Percentiles rank a stretch among this genome's conserved stretches.
Conservation (phyloP, 257 asterid genomes). For the Catharanthus roseus region DNA sequence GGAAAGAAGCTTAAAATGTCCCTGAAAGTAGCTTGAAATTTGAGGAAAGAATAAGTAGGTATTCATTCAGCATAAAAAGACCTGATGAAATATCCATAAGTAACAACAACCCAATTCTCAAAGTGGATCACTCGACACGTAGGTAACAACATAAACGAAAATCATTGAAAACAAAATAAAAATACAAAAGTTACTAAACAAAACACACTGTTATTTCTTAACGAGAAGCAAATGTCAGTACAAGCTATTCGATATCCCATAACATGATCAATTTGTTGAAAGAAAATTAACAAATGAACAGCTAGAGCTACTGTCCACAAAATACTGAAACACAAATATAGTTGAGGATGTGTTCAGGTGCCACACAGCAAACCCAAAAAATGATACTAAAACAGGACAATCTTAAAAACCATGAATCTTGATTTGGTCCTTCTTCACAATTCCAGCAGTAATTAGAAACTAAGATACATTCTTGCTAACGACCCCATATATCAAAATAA, state of each 20-base stretch:
- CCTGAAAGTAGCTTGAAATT: no score
- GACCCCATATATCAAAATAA: no score
- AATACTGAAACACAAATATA: not conserved
- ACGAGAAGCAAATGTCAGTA: not conserved
- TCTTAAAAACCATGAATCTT: constrained; percentile 81
- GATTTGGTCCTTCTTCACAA: constrained; percentile 66
- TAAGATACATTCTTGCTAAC: constrained; percentile 74
- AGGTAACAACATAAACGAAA: no score
- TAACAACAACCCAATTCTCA: no score
- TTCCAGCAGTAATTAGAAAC: constrained; percentile 46
- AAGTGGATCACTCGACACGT: no score
- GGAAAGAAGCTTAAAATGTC: no score
- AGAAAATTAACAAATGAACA: not conserved
- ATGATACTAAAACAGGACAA: not conserved
- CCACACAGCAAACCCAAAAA: not conserved
- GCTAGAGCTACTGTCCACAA: not conserved
- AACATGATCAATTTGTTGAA: not conserved
- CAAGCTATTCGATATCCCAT: constrained; percentile 19
- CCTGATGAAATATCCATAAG: no score
- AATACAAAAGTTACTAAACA: not conserved
- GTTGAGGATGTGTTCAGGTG: not conserved
- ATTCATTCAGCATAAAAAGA: no score
- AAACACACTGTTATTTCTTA: not conserved
- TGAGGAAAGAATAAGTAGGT: no score
- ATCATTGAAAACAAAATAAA: not conserved